Evolutionary conservation across 441 rosid species (phyloP).

Genomic region (Capsella rubella): DNA sequence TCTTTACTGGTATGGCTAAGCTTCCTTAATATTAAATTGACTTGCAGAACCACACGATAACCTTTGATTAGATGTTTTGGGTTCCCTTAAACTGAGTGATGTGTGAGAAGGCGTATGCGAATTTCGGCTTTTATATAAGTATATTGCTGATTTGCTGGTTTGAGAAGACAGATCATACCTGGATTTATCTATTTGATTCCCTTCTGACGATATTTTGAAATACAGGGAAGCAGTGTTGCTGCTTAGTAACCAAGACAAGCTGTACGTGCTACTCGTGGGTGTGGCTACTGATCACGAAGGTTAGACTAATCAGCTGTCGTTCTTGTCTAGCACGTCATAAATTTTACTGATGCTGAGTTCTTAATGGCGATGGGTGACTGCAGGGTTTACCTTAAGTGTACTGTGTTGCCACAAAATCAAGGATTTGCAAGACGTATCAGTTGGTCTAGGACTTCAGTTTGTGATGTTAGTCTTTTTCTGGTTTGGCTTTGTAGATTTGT

Average conservation of each 20-base stretch:
- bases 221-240: conserved; percentile 79
- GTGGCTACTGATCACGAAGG: conserved; percentile 71
- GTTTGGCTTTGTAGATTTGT: conserved; percentile 24
- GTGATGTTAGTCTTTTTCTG: conserved; percentile 67
- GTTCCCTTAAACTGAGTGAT: conserved; percentile 17
- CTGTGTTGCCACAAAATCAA: conserved; percentile 69
- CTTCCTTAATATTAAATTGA: neutral
- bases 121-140: neutral
- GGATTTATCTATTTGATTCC: neutral
- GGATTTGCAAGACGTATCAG: conserved; percentile 69
- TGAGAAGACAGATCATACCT: conserved; percentile 12
- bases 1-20: conserved; percentile 14
- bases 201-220: conserved; percentile 22
- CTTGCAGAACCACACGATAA: neutral
- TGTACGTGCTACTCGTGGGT: conserved; percentile 75
- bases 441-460: conserved; percentile 86
- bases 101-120: neutral
- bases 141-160: conserved; percentile 14
- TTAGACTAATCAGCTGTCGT: conserved; percentile 43
- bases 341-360: conserved; percentile 37
- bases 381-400: conserved; percentile 69
- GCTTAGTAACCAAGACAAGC: conserved; percentile 66
- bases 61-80: conserved; percentile 6
- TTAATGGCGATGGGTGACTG: conserved; percentile 46
- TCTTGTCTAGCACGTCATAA: conserved; percentile 25